phyloP scores from a whole-genome alignment of 2,329 filamentous ascomycete species.

The Aspergillus thermomutatus region DNA sequence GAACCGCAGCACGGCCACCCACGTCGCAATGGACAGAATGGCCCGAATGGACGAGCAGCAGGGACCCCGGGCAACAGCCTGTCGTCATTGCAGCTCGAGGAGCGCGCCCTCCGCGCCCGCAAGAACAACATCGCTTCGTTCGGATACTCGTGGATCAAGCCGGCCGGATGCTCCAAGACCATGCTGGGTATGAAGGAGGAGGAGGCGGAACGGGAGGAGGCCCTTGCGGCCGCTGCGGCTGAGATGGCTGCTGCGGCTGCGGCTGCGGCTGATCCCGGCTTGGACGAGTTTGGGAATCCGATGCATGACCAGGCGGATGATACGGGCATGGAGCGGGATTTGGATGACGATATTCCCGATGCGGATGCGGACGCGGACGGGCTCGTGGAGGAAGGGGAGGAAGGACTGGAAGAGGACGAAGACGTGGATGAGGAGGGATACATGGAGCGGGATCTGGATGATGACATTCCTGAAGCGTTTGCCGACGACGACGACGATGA shows the following conservation, averaged over 20 bases:
- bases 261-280: slow-evolving; percentile 53
- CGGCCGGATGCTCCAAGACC: slow-evolving; percentile 83
- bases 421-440: slow-evolving; percentile 50
- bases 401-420: slow-evolving; percentile 50
- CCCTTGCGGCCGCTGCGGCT: slow-evolving; percentile 68
- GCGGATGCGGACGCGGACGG: slow-evolving; percentile 37
- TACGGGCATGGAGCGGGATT: slow-evolving; percentile 39
- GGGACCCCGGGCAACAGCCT: slow-evolving; percentile 60
- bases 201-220: slow-evolving; percentile 81
- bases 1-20: slow-evolving; percentile 1
- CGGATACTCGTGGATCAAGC: slow-evolving; percentile 84
- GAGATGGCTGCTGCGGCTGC: slow-evolving; percentile 69
- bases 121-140: slow-evolving; percentile 82
- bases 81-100: slow-evolving; percentile 69
- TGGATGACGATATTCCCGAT: slow-evolving; percentile 47
- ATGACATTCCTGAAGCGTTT: slow-evolving; percentile 66
- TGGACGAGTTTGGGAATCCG: slow-evolving; percentile 25
- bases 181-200: slow-evolving; percentile 89
- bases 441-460: slow-evolving; percentile 64
- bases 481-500: slow-evolving; percentile 44
- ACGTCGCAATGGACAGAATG: slow-evolving; percentile 14
- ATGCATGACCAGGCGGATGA: slow-evolving; percentile 21
- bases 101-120: slow-evolving; percentile 70
- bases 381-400: slow-evolving; percentile 42
- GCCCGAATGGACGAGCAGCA: slow-evolving; percentile 25